These are phyloP conservation scores for Trichoderma harzianum DNA, from an alignment of 2,329 filamentous ascomycete species.

Conservation along the genomic window DNA sequence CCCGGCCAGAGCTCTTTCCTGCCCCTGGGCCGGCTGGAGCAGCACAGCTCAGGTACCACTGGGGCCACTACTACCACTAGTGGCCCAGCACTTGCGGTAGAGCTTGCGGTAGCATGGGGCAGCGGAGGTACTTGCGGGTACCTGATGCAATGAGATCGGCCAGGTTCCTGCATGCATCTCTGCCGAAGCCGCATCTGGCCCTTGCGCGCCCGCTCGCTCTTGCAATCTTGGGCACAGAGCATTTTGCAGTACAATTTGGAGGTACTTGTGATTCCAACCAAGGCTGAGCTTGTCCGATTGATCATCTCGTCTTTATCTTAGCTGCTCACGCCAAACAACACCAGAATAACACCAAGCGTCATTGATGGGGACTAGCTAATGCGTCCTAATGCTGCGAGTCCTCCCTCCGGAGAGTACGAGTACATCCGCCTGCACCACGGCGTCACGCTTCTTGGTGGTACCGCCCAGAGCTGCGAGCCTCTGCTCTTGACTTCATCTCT, in stretches of 20 bases:
- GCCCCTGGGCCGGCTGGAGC: background rate
- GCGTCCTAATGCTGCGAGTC: background rate
- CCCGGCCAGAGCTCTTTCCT: slow-evolving; percentile 6
- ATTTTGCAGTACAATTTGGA: background rate
- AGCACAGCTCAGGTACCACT: slow-evolving; percentile 8
- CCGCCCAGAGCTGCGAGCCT: background rate
- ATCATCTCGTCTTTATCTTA: background rate
- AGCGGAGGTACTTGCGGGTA: slow-evolving; percentile 1
- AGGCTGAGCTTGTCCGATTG: background rate
- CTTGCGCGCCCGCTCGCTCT: slow-evolving; percentile 5
- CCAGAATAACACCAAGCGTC: background rate
- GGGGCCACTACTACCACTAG: background rate
- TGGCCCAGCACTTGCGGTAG: background rate
- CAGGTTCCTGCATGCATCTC: slow-evolving; percentile 20
- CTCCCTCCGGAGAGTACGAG: background rate
- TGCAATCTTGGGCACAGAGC: background rate
- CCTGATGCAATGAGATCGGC: slow-evolving; percentile 8
- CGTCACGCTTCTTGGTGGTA: background rate
- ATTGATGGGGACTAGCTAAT: background rate
- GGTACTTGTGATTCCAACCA: background rate
- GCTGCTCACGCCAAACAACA: background rate
- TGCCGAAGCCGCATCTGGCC: slow-evolving; percentile 14
- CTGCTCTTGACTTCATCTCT: slow-evolving; percentile 9
- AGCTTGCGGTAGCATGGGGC: slow-evolving; percentile 3
- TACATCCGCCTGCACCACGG: background rate